Evolutionary conservation across 2,329 filamentous ascomycete species (phyloP).

Genomic region (Diaporthe helianthi): DNA sequence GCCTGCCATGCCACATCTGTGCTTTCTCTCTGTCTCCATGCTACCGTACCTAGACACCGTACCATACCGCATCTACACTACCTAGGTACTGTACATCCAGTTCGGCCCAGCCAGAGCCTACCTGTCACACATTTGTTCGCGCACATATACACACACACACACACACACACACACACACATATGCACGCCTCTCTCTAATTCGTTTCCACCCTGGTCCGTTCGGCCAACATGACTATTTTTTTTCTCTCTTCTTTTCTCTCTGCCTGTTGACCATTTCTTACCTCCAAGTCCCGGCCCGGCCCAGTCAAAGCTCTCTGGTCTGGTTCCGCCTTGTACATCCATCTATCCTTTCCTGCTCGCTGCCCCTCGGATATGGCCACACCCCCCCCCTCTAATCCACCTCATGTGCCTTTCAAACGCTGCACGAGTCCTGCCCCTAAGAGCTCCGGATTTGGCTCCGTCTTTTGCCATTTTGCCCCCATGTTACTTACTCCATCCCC

Average conservation of each 20-base stretch:
- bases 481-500: slow-evolving; percentile 29
- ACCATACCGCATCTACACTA: neutral
- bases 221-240: slow-evolving; percentile 30
- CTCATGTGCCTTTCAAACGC: slow-evolving; percentile 32
- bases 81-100: slow-evolving; percentile 14
- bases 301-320: slow-evolving; percentile 16
- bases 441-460: slow-evolving; percentile 37
- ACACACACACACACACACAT: neutral
- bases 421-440: slow-evolving; percentile 36
- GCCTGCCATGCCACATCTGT: neutral
- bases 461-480: slow-evolving; percentile 35
- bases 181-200: slow-evolving; percentile 5
- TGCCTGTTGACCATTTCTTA: slow-evolving; percentile 11
- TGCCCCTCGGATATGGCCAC: slow-evolving; percentile 30
- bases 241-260: slow-evolving; percentile 17
- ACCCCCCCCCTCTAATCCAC: slow-evolving; percentile 10
- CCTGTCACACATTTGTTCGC: slow-evolving; percentile 23
- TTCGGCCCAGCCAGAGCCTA: slow-evolving; percentile 22
- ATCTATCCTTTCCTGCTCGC: slow-evolving; percentile 30
- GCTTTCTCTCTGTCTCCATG: neutral
- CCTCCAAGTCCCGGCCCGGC: neutral
- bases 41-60: slow-evolving; percentile 1
- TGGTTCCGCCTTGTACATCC: slow-evolving; percentile 29
- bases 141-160: neutral
- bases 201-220: slow-evolving; percentile 30